Evolutionary conservation across 2,329 filamentous ascomycete species (phyloP), one percentile per base, ranked within the genome.

Genomic region (Colletotrichum kahawae): DNA sequence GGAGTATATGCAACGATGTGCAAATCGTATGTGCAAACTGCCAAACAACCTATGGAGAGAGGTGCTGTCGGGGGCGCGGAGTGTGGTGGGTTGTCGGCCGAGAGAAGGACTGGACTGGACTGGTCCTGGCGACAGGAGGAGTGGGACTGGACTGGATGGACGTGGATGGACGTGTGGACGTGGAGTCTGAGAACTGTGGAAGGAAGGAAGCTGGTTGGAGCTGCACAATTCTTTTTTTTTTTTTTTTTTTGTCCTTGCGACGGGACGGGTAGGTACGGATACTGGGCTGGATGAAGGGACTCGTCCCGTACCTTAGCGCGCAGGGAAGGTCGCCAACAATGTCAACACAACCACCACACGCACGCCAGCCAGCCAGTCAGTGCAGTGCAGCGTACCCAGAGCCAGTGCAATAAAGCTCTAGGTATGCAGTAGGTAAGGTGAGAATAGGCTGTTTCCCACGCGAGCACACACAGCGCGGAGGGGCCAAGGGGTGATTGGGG

Each of bases 391-490:
- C 27, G 33, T 33, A 29, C 18, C 24, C 24, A 34, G 64, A 21
- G 57, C 29, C 62, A 36, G 60, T 63, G 60, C 60, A 21, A 10
- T 24, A 29, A 13, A 38, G 27, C n/a, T 38, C 21, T 12, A 43
- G 38, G 38, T 48, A 51, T 21, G 43, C 43, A 51, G 43, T 38
- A 71, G n/a, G 43, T 38, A 71, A 51, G 43, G n/a, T 51, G 43
- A 51, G 43, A 51, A 66, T 54, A 76, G 74, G 70, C 70, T 75
- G 74, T 74, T 76, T 67, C 67, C 67, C 54, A 76, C 63, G 75
- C 75, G 75, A 71, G 64, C 64, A 60, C 60, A 60, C 51, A 67
- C 65, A 75, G 71, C 71, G 67, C 67, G 71, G 67, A 48, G 34
- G 63, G 71, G 71, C 75, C 75, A 76, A 64, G 63, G 29, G 54